Evolutionary conservation across 768 basidiomycete genomes (phyloP).

Genomic region (Russula brevipes): DNA sequence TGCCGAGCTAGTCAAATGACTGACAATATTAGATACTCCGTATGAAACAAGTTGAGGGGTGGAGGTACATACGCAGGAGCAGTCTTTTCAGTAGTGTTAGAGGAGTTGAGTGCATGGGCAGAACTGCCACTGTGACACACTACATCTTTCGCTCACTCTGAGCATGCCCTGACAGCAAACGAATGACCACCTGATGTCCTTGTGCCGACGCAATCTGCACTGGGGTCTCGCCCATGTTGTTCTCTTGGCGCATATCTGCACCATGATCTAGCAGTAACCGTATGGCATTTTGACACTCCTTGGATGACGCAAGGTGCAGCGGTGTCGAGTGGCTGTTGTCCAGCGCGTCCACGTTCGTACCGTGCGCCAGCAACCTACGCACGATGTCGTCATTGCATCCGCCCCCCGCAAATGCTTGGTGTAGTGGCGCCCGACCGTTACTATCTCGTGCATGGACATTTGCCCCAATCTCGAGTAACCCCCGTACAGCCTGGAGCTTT

Average conservation of each 20-base stretch:
- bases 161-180: no score
- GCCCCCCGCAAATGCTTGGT: neutral
- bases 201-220: neutral
- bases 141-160: no score
- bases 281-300: neutral
- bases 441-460: neutral
- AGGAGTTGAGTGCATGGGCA: no score
- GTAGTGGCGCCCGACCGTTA: neutral
- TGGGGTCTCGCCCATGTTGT: neutral
- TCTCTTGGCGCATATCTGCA: neutral
- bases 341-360: neutral
- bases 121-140: no score
- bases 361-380: neutral
- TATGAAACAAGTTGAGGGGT: no score
- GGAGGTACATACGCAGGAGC: no score
- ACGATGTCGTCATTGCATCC: neutral
- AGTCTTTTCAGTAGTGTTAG: no score
- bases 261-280: neutral
- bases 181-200: no score
- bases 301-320: neutral
- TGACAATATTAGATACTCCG: no score
- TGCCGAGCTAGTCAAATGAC: no score
- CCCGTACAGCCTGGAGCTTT: neutral
- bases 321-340: neutral
- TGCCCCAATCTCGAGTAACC: neutral